phyloP scores from a whole-genome alignment of 257 asterid genomes.

The Euphrasia confusa region DNA sequence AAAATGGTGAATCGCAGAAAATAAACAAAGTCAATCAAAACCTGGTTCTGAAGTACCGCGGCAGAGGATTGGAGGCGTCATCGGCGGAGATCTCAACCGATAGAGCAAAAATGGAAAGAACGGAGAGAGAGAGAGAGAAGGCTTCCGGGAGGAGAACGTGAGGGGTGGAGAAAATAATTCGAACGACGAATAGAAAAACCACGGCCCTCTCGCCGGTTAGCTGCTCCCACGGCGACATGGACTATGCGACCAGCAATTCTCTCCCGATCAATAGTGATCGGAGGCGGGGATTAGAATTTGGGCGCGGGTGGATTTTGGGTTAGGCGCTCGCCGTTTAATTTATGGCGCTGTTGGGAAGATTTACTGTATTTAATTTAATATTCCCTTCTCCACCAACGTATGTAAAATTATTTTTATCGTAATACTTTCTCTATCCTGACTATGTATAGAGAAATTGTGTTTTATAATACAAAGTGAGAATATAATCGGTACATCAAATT shows the following conservation, averaged over 20 bases:
- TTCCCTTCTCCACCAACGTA: no score
- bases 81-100: constrained; percentile 74
- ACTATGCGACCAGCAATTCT: constrained; percentile 13
- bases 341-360: no score
- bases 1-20: neutral
- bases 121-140: constrained; percentile 44
- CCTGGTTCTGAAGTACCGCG: constrained; percentile 60
- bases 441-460: no score
- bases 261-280: neutral
- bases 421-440: no score
- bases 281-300: constrained; percentile 10
- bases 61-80: constrained; percentile 46
- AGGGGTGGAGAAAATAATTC: constrained; percentile 52
- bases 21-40: constrained; percentile 17
- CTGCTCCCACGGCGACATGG: constrained; percentile 46
- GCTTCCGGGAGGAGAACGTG: constrained; percentile 52
- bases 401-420: no score
- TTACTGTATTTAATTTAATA: no score
- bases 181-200: constrained; percentile 49
- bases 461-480: no score
- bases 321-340: neutral
- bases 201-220: constrained; percentile 93
- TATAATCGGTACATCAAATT: no score
- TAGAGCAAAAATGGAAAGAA: constrained; percentile 65
- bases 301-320: neutral